Conservation (phyloP, 495 filamentous ascomycete genomes). For the Penicillium herquei region DNA sequence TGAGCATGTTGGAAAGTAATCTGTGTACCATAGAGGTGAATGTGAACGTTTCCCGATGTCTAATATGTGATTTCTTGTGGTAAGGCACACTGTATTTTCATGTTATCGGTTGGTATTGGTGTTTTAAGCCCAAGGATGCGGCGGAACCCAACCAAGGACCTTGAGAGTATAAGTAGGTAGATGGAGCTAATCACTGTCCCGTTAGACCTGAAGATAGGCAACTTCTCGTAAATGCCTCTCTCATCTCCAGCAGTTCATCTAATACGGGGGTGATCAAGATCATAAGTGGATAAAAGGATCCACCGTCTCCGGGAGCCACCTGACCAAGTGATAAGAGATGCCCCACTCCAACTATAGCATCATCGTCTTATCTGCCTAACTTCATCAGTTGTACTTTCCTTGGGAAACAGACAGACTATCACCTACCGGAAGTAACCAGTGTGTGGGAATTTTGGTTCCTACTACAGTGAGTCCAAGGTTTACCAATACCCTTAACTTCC, state of each 20-base stretch:
- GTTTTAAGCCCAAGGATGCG: too few relatives aligned
- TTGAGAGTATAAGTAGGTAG: too few relatives aligned
- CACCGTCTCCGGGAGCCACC: not conserved
- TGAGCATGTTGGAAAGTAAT: slow-evolving; percentile 27
- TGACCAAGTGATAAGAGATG: slow-evolving; percentile 6
- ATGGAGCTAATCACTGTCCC: too few relatives aligned
- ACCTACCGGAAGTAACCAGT: not conserved
- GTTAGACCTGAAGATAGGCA: too few relatives aligned
- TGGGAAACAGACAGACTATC: not conserved
- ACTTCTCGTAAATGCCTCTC: too few relatives aligned
- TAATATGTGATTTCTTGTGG: not conserved
- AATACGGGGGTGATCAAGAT: too few relatives aligned
- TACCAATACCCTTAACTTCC: not conserved
- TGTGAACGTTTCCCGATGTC: slow-evolving; percentile 13
- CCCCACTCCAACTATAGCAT: slow-evolving; percentile 11
- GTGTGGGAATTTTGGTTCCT: not conserved
- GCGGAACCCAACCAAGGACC: too few relatives aligned
- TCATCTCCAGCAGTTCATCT: too few relatives aligned
- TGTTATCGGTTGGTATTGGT: too few relatives aligned
- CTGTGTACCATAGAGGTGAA: slow-evolving; percentile 33
- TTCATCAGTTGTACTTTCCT: not conserved
- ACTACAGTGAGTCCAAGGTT: slow-evolving; percentile 6
- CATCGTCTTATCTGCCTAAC: slow-evolving; percentile 8
- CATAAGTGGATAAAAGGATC: not conserved
- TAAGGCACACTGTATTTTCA: too few relatives aligned